Percentiles rank a stretch among this genome's conserved stretches.
phyloP scores from a whole-genome alignment of 1,284 basidiomycete species.

The Inonotus obliquus region DNA sequence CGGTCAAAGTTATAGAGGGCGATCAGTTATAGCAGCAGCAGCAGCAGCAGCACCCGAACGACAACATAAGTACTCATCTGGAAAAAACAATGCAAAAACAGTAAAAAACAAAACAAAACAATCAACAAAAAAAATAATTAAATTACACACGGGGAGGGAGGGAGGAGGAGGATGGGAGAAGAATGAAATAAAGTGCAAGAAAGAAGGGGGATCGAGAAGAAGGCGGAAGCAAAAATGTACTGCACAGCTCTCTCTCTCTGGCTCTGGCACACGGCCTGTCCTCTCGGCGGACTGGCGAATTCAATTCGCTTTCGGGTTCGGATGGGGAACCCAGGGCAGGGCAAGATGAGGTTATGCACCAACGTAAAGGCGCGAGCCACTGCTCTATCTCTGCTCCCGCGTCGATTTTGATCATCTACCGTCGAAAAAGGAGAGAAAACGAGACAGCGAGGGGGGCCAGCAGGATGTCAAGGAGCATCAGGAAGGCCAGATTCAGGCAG shows the following conservation, averaged over 20 bases:
- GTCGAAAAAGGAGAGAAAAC: conserved; percentile 1
- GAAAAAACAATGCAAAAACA: background rate
- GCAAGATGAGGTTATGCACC: background rate
- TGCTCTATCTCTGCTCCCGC: conserved; percentile 7
- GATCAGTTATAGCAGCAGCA: conserved; percentile 5
- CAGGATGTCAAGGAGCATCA: background rate
- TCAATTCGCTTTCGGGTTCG: background rate
- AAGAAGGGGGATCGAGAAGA: background rate
- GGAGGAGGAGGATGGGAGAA: background rate
- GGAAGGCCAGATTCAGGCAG: background rate
- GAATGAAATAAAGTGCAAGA: background rate
- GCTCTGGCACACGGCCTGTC: background rate
- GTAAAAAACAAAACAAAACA: conserved; percentile 1
- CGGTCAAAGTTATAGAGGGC: conserved; percentile 12
- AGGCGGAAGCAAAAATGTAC: background rate
- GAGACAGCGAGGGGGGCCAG: background rate
- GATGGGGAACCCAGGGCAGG: conserved; percentile 3
- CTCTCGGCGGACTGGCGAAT: conserved; percentile 1
- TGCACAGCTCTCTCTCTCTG: conserved; percentile 10
- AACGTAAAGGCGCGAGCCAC: background rate
- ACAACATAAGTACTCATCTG: background rate
- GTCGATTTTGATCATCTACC: conserved; percentile 11
- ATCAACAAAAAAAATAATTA: background rate
- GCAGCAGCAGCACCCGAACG: background rate
- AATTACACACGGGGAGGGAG: background rate